phyloP scores from a whole-genome alignment of 179 eudicot species.

The Carnegiea gigantea region DNA sequence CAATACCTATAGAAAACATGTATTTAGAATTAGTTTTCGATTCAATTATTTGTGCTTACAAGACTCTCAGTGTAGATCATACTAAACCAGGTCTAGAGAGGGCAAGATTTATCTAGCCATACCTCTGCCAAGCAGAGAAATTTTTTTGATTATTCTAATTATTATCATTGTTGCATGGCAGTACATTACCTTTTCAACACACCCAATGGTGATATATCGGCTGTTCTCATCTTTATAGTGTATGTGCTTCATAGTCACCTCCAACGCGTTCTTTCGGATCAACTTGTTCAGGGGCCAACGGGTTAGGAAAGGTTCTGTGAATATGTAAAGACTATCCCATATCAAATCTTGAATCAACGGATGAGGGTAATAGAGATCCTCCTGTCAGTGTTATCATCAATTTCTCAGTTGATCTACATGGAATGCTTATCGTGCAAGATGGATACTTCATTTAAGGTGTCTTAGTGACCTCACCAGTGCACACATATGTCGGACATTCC shows the following conservation, averaged over 20 bases:
- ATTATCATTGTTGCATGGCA: not conserved
- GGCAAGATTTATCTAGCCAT: not conserved
- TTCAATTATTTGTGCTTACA: not conserved
- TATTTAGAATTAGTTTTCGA: not conserved
- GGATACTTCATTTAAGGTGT: not conserved
- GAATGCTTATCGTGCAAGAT: not conserved
- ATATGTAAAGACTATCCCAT: conserved; percentile 55
- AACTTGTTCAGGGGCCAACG: conserved; percentile 67
- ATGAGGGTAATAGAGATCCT: conserved; percentile 62
- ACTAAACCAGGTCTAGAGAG: not conserved
- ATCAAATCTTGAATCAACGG: conserved; percentile 57
- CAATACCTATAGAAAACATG: conserved; percentile 9
- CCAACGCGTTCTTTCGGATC: conserved; percentile 52
- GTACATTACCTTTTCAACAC: conserved; percentile 45
- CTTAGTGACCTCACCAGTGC: conserved; percentile 36
- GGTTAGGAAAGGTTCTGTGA: conserved; percentile 51
- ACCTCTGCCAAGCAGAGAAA: not conserved
- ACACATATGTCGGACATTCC: conserved; percentile 41
- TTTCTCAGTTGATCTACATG: not conserved
- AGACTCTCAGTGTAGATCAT: not conserved
- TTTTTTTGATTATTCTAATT: not conserved
- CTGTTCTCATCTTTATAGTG: conserved; percentile 76
- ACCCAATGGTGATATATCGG: conserved; percentile 52
- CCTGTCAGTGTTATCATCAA: conserved; percentile 31
- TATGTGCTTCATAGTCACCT: conserved; percentile 54